Evolutionary conservation across 805 yeast genomes (phyloP).

Genomic region (Wickerhamiella azymoides): DNA sequence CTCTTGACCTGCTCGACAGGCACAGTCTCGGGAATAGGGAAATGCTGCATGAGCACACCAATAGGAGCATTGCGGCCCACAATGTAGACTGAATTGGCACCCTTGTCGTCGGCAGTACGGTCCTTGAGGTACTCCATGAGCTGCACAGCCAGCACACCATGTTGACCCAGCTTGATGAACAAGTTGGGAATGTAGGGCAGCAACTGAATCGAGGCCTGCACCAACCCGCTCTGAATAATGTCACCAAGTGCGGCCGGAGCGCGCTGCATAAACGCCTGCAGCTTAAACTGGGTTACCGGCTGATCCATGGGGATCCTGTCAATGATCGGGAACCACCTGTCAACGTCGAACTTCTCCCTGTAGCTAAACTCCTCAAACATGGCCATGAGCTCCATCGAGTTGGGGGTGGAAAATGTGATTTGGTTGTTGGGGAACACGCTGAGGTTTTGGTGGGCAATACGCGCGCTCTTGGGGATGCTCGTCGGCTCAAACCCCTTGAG

Average conservation of each 20-base stretch:
- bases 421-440: conserved; percentile 36
- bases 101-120: conserved; percentile 18
- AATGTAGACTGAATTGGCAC: conserved; percentile 16
- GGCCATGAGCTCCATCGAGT: conserved; percentile 43
- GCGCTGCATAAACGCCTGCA: conserved; percentile 17
- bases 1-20: conserved; percentile 34
- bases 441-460: conserved; percentile 29
- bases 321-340: conserved; percentile 60
- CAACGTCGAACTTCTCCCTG: conserved; percentile 36
- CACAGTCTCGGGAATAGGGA: conserved; percentile 29
- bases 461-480: conserved; percentile 45
- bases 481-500: conserved; percentile 58
- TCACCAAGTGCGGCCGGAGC: conserved; percentile 19
- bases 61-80: conserved; percentile 16
- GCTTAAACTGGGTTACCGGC: conserved; percentile 19
- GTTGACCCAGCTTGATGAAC: conserved; percentile 49
- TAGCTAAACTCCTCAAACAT: conserved; percentile 38
- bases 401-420: conserved; percentile 49
- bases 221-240: conserved; percentile 25
- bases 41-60: conserved; percentile 55
- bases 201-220: conserved; percentile 58
- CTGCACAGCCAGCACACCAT: conserved; percentile 42
- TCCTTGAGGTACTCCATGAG: conserved; percentile 21
- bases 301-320: conserved; percentile 40
- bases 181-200: conserved; percentile 60